phyloP scores from a whole-genome alignment of 2,329 filamentous ascomycete species.

The Nigrospora oryzae region DNA sequence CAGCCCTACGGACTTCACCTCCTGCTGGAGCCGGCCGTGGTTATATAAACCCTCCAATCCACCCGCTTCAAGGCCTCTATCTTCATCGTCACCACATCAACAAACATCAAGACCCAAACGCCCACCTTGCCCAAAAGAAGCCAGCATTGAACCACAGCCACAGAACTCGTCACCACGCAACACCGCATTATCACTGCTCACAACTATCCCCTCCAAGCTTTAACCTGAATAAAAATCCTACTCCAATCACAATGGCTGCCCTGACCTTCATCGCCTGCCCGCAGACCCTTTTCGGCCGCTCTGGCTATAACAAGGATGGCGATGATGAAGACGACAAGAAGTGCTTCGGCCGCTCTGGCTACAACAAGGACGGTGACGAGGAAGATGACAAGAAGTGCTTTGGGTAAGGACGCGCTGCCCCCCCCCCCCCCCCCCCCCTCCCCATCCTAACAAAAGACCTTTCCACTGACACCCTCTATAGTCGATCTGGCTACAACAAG shows the following conservation, averaged over 20 bases:
- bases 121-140: not conserved
- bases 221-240: not conserved
- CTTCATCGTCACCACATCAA: not conserved
- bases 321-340: constrained; percentile 17
- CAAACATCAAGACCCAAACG: not conserved
- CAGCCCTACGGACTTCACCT: too few species aligned
- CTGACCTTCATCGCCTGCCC: constrained; percentile 21
- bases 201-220: constrained; percentile 1
- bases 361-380: constrained; percentile 10
- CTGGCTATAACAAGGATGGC: constrained; percentile 32
- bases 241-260: constrained; percentile 25
- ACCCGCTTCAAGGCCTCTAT: not conserved
- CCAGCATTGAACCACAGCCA: not conserved
- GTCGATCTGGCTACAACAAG: constrained; percentile 23
- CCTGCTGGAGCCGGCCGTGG: not conserved
- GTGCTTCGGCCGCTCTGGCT: constrained; percentile 7
- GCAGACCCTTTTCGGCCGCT: constrained; percentile 28
- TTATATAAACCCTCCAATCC: constrained; percentile 4
- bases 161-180: not conserved
- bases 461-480: too few species aligned
- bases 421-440: too few species aligned
- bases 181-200: not conserved
- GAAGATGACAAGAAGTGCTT: constrained; percentile 10
- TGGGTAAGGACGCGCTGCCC: constrained; percentile 10
- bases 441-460: too few species aligned